A percentile compares a stretch with the other conserved stretches of the same genome.
phyloP scores from a whole-genome alignment of 2,329 filamentous ascomycete species.

The Aschersonia sp. region DNA sequence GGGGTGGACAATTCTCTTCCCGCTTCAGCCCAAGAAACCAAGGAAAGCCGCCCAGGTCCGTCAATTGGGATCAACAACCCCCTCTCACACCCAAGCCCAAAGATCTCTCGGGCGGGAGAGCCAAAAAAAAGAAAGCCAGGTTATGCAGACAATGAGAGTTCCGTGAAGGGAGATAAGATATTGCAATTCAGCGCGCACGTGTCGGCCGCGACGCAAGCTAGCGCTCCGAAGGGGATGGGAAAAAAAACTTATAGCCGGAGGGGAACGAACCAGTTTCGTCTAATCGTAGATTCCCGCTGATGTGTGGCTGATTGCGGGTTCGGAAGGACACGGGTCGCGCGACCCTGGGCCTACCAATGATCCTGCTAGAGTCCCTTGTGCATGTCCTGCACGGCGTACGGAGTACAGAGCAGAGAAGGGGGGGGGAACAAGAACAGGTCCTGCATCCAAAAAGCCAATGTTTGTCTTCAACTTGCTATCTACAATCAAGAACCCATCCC shows the following conservation, averaged over 20 bases:
- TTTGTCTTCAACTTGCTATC: no score
- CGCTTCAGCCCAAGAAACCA: background rate
- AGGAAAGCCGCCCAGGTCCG: background rate
- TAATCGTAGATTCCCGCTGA: conserved; percentile 1
- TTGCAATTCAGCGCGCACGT: no score
- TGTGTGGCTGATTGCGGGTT: conserved; percentile 1
- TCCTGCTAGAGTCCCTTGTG: no score
- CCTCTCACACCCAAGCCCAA: background rate
- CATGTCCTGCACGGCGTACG: no score
- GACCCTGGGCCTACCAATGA: no score
- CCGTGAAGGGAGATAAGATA: no score
- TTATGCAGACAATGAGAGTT: no score
- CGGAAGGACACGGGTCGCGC: conserved; percentile 3
- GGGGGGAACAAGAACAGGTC: no score
- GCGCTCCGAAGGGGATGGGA: background rate
- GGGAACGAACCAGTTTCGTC: background rate
- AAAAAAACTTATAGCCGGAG: background rate
- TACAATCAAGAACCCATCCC: no score
- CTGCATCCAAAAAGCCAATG: no score
- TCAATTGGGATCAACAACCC: background rate
- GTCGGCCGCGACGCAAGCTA: no score
- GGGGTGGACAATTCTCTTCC: background rate
- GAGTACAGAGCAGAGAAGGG: no score
- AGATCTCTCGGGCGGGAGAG: background rate
- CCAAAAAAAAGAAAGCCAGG: background rate